These are phyloP conservation scores for Boletellus emodensis DNA, from an alignment of 768 basidiomycete species.

Conservation along the genomic window DNA sequence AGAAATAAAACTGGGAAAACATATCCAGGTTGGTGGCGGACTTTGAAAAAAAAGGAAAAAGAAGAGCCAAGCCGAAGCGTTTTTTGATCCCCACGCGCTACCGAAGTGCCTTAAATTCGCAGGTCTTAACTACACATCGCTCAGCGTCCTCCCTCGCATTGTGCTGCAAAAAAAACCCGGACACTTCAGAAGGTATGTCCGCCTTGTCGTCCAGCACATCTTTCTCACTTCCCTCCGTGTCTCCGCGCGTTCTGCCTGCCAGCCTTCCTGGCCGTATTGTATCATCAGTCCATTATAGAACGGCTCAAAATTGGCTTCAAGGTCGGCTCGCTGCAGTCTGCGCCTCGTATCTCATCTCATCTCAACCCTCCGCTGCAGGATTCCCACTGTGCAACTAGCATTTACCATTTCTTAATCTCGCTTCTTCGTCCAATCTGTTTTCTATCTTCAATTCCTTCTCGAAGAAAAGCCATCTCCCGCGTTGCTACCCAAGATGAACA, in stretches of 20 bases:
- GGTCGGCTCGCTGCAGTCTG: constrained; percentile 35
- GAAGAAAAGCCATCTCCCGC: constrained; percentile 48
- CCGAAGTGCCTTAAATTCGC: constrained; percentile 41
- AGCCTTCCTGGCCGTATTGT: constrained; percentile 63
- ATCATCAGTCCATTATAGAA: constrained; percentile 77
- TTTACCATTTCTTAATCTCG: constrained; percentile 49
- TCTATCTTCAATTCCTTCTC: constrained; percentile 47
- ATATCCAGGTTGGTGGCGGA: constrained; percentile 22
- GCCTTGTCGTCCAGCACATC: constrained; percentile 13
- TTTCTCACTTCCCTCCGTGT: constrained; percentile 23
- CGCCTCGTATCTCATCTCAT: constrained; percentile 24
- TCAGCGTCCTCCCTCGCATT: constrained; percentile 32
- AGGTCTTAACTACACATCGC: constrained; percentile 29
- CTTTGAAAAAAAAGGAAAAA: constrained; percentile 36
- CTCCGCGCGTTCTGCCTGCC: constrained; percentile 18
- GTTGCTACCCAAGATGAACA: constrained; percentile 60
- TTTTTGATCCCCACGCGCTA: constrained; percentile 39
- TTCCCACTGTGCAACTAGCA: constrained; percentile 65
- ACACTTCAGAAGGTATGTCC: constrained; percentile 44
- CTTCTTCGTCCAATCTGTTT: constrained; percentile 47
- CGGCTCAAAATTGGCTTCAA: constrained; percentile 72
- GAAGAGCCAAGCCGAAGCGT: constrained; percentile 26
- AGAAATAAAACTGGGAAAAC: constrained; percentile 12
- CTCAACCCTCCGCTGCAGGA: constrained; percentile 36
- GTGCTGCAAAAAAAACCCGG: constrained; percentile 28